A percentile compares a stretch with the other conserved stretches of the same genome.
Evolutionary conservation across 495 filamentous ascomycete genomes (phyloP).

Genomic region (Aspergillus affinis): DNA sequence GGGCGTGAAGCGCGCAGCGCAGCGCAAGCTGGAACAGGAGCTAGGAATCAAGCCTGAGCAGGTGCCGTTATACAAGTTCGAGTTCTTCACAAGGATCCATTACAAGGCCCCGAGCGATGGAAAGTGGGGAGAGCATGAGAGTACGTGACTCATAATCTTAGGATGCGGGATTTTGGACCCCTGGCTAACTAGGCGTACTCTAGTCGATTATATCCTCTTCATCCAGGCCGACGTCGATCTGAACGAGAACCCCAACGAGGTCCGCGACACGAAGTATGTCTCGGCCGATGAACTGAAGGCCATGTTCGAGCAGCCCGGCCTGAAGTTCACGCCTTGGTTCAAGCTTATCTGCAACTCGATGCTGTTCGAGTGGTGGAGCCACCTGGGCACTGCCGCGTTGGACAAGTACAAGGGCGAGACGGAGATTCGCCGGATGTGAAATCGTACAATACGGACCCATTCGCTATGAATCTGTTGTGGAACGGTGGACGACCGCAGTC

Average conservation of each 20-base stretch:
- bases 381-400: constrained; percentile 70
- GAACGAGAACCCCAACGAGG: constrained; percentile 81
- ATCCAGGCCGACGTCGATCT: constrained; percentile 91
- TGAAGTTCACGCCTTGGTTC: constrained; percentile 98
- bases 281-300: constrained; percentile 75
- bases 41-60: constrained; percentile 87
- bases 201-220: constrained; percentile 99
- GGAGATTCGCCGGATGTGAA: constrained; percentile 83
- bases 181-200: constrained; percentile 13
- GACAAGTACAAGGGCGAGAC: constrained; percentile 85
- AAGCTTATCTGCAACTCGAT: constrained; percentile 97
- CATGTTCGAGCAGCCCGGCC: constrained; percentile 75
- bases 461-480: background rate
- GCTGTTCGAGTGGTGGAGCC: constrained; percentile 98
- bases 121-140: constrained; percentile 98
- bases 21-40: constrained; percentile 91
- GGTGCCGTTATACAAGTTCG: constrained; percentile 88
- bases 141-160: constrained; percentile 50
- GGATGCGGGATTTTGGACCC: background rate
- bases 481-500: no score
- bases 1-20: constrained; percentile 87
- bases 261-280: constrained; percentile 78
- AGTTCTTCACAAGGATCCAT: constrained; percentile 94
- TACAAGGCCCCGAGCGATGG: constrained; percentile 97
- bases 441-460: background rate